Evolutionary conservation across 768 basidiomycete species (phyloP).

Genomic region (Rhodotorula babjevae): DNA sequence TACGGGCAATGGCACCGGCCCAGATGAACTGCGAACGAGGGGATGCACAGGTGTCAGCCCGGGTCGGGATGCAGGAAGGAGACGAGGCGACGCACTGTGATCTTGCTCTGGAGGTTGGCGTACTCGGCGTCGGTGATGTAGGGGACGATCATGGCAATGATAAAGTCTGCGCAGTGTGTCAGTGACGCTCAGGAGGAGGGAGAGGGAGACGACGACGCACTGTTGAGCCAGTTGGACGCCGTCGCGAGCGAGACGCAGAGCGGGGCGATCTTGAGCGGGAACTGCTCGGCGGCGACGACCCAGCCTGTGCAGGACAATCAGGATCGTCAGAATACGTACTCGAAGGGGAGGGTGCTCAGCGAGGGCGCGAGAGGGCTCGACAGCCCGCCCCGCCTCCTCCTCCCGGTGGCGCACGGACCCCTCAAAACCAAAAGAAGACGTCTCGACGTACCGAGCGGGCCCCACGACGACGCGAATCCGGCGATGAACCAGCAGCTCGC

Average conservation of each 20-base stretch:
- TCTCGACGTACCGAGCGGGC: neutral
- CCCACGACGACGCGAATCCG: conserved; percentile 23
- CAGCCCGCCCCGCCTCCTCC: no score
- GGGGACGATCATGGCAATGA: conserved; percentile 20
- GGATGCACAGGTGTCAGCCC: neutral
- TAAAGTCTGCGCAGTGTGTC: neutral
- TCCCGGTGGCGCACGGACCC: no score
- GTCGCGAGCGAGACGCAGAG: conserved; percentile 37
- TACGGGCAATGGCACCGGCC: conserved; percentile 15
- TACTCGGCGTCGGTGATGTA: conserved; percentile 38
- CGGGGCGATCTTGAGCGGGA: conserved; percentile 36
- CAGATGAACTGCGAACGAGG: conserved; percentile 10
- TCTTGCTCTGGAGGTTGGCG: conserved; percentile 27
- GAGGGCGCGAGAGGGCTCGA: no score
- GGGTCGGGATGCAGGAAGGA: neutral
- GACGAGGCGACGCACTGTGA: neutral
- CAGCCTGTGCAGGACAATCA: neutral
- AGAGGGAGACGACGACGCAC: neutral
- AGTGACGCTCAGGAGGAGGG: neutral
- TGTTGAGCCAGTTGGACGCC: conserved; percentile 37
- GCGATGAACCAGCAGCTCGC: conserved; percentile 36
- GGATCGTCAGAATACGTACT: no score
- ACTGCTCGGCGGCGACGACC: conserved; percentile 33
- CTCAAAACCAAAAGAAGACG: no score
- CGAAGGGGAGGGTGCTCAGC: no score